These are phyloP conservation scores for Collybia sordida DNA, from an alignment of 768 basidiomycete genomes.

Conservation along the genomic window DNA sequence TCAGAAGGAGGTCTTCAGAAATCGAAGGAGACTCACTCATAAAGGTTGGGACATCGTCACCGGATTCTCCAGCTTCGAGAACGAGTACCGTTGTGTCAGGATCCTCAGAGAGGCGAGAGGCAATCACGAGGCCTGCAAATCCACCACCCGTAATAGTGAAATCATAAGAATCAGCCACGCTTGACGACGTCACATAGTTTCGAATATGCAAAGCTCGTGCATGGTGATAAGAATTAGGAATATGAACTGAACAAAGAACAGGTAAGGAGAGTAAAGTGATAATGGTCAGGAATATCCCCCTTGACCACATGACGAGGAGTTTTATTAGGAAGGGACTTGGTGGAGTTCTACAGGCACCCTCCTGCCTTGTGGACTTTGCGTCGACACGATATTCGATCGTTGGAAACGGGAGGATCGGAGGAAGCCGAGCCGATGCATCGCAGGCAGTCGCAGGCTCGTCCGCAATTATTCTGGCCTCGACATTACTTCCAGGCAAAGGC, in stretches of 20 bases:
- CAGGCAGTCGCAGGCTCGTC: no score
- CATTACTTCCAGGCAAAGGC: no score
- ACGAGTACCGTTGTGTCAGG: conserved; percentile 33
- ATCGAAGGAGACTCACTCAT: conserved; percentile 27
- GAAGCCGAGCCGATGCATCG: no score
- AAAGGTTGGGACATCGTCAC: conserved; percentile 31
- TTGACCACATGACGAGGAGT: conserved; percentile 10
- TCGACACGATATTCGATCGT: no score
- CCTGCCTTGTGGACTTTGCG: no score
- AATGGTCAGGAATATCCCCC: conserved; percentile 1
- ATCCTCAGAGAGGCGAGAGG: conserved; percentile 35
- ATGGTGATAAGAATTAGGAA: not conserved
- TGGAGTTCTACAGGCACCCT: no score
- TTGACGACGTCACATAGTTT: conserved; percentile 13
- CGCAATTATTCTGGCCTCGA: no score
- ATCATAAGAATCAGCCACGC: conserved; percentile 27
- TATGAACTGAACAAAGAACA: not conserved
- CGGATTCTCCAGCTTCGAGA: conserved; percentile 44
- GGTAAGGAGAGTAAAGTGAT: conserved; percentile 6
- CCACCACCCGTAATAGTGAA: conserved; percentile 36
- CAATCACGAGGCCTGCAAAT: conserved; percentile 34
- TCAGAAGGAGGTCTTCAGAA: no score
- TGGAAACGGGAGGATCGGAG: no score
- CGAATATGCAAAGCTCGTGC: conserved; percentile 4
- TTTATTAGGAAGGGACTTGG: not conserved